Percentiles rank a stretch among this genome's conserved stretches.
Conservation (phyloP, 768 basidiomycete genomes). For the Pholiota conissans region DNA sequence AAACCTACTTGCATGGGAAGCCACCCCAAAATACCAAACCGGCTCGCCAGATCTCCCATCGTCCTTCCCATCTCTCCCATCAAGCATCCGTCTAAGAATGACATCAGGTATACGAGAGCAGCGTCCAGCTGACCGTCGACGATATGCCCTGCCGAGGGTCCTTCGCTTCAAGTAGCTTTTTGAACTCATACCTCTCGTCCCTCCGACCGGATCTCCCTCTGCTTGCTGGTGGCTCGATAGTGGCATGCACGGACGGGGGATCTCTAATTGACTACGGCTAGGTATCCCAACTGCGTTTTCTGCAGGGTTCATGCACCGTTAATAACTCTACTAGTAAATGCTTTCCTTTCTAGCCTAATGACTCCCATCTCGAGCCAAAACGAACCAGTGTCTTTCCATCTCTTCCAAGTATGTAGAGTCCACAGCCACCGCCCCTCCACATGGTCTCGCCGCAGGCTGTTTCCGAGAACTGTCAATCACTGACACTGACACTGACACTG, state of each 20-base stretch:
- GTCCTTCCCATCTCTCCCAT: no score
- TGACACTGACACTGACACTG: neutral
- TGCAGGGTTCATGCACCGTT: no score
- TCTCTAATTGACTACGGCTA: no score
- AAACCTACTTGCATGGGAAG: no score
- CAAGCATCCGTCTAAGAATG: neutral
- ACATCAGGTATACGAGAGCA: neutral
- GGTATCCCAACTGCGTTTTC: no score
- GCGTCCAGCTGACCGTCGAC: neutral
- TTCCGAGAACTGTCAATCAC: neutral
- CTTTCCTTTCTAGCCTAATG: neutral
- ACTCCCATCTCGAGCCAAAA: neutral
- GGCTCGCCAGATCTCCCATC: neutral
- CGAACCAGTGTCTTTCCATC: neutral
- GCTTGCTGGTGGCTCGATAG: neutral
- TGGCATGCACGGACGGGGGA: neutral
- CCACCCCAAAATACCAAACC: neutral
- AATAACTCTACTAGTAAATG: neutral
- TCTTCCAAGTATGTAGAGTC: neutral
- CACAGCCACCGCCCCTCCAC: neutral
- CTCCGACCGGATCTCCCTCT: neutral
- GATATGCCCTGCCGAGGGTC: neutral
- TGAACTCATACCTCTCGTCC: neutral
- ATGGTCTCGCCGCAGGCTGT: neutral
- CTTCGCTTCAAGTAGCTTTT: neutral